Conservation (phyloP, 768 basidiomycete species). For the Mycena pura region DNA sequence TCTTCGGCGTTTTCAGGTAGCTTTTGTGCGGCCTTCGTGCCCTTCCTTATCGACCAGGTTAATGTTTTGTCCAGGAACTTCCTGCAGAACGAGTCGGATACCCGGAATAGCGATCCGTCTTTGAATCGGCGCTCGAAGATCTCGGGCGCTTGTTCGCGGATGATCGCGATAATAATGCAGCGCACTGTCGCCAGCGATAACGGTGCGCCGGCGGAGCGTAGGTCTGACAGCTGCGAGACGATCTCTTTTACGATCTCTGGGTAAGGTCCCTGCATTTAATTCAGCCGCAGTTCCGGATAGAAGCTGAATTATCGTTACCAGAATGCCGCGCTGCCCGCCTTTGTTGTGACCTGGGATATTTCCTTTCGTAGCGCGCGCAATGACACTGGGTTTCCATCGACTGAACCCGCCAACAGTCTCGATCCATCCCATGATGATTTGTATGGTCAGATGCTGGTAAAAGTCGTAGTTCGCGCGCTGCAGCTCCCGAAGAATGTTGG, state of each 20-base stretch:
- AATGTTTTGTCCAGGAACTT: constrained; percentile 26
- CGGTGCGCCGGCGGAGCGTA: not conserved
- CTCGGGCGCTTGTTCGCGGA: constrained; percentile 26
- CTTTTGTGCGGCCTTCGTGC: constrained; percentile 39
- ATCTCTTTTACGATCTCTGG: constrained; percentile 1
- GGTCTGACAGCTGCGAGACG: not conserved
- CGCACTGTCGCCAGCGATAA: constrained; percentile 1
- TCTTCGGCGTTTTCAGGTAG: constrained; percentile 30
- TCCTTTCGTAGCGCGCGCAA: constrained; percentile 6
- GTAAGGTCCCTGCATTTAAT: constrained; percentile 18
- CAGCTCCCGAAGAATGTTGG: constrained; percentile 7
- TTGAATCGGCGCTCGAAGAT: constrained; percentile 25
- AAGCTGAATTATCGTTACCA: constrained; percentile 6
- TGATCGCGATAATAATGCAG: too few relatives aligned
- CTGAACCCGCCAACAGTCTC: not conserved
- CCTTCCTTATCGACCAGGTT: constrained; percentile 27
- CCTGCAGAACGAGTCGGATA: constrained; percentile 27
- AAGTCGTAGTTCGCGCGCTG: constrained; percentile 5
- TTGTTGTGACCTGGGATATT: constrained; percentile 14
- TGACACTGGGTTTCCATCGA: constrained; percentile 5
- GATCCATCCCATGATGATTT: constrained; percentile 12
- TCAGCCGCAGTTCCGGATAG: constrained; percentile 19
- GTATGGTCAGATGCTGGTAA: not conserved
- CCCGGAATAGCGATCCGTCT: constrained; percentile 24
- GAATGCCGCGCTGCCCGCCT: constrained; percentile 12